Conservation (phyloP, 495 filamentous ascomycete species). For the Penicillium simplicissimum region DNA sequence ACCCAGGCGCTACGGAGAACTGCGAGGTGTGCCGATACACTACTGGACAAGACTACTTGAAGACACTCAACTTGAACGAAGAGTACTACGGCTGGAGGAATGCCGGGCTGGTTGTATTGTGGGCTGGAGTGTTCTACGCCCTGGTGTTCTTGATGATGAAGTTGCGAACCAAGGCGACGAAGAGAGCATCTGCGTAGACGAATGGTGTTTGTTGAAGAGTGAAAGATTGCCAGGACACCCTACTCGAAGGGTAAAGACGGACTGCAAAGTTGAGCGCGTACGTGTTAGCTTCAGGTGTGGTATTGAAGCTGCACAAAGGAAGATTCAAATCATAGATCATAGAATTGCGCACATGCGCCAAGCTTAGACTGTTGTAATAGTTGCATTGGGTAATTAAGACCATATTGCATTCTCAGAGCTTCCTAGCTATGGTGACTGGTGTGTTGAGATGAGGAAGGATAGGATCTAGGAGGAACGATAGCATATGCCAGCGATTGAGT, state of each 20-base stretch:
- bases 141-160: constrained; percentile 50
- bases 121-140: constrained; percentile 36
- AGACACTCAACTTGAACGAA: constrained; percentile 35
- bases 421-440: no score
- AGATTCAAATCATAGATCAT: constrained; percentile 13
- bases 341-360: constrained; percentile 13
- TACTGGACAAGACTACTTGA: constrained; percentile 36
- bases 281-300: constrained; percentile 10
- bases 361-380: constrained; percentile 16
- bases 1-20: constrained; percentile 46
- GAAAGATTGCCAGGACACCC: neutral
- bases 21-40: constrained; percentile 60
- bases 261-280: constrained; percentile 14
- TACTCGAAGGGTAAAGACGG: constrained; percentile 13
- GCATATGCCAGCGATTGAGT: no score
- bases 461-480: no score
- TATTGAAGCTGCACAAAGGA: constrained; percentile 15
- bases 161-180: no score
- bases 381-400: constrained; percentile 14
- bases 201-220: neutral
- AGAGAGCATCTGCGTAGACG: constrained; percentile 24
- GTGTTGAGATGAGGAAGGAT: no score
- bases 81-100: constrained; percentile 44
- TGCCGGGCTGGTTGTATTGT: constrained; percentile 41
- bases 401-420: constrained; percentile 10